These are phyloP conservation scores for Cryptosporidium felis DNA, from an alignment of 169 alveolate genomes.

Conservation along the genomic window DNA sequence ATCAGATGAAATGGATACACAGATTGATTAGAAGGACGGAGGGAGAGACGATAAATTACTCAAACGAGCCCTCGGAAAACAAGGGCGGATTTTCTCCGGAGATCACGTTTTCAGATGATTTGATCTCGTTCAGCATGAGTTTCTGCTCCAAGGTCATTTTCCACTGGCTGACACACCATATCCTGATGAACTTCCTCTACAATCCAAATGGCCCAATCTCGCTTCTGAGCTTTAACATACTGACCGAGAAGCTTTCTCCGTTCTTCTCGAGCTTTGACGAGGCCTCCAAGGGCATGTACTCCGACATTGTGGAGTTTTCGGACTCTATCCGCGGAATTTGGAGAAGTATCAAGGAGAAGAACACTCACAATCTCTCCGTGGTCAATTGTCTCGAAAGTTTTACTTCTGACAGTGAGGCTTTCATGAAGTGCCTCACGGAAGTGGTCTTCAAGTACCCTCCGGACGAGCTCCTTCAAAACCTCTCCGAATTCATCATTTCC, in stretches of 20 bases:
- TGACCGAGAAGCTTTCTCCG: slow-evolving; percentile 42
- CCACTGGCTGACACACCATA: slow-evolving; percentile 59
- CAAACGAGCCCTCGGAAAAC: background rate
- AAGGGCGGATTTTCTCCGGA: background rate
- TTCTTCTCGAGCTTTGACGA: background rate
- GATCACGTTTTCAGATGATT: background rate
- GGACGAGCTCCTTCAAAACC: slow-evolving; percentile 22
- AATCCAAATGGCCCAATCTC: slow-evolving; percentile 57
- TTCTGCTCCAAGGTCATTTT: slow-evolving; percentile 22
- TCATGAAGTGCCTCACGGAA: background rate
- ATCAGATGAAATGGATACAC: slow-evolving; percentile 23
- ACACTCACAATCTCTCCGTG: background rate
- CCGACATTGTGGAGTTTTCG: slow-evolving; percentile 10
- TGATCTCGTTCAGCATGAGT: background rate
- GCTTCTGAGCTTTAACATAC: slow-evolving; percentile 14
- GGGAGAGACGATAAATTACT: background rate
- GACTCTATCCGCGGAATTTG: slow-evolving; percentile 24
- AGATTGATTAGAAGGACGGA: background rate
- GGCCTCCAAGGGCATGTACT: background rate
- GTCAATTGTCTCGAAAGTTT: slow-evolving; percentile 11
- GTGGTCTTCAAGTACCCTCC: slow-evolving; percentile 7
- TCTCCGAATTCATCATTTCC: slow-evolving; percentile 15
- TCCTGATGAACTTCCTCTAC: slow-evolving; percentile 36
- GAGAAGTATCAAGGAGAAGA: slow-evolving; percentile 19
- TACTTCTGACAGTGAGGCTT: slow-evolving; percentile 4